phyloP scores from a whole-genome alignment of 164 flowering plant genomes.

The Macadamia integrifolia region DNA sequence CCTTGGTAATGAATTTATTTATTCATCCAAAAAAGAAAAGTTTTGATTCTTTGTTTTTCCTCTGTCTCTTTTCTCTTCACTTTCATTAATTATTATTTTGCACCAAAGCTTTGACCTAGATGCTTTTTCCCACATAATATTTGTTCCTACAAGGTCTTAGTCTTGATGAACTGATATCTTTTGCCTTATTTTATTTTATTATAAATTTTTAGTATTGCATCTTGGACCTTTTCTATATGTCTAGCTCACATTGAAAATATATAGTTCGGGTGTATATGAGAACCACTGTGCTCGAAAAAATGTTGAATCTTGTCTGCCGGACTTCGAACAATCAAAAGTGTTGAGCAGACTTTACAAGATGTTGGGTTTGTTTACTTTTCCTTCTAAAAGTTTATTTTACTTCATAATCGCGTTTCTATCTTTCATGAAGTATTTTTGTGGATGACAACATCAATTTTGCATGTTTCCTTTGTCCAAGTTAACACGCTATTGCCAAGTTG shows the following conservation, averaged over 20 bases:
- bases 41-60: neutral
- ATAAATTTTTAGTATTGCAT: neutral
- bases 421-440: too few species aligned
- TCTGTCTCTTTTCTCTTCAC: neutral
- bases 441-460: too few species aligned
- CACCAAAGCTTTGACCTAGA: too few species aligned
- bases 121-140: neutral
- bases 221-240: neutral
- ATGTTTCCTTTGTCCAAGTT: too few species aligned
- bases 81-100: too few species aligned
- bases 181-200: too few species aligned
- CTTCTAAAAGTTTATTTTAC: neutral
- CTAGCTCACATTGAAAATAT: slow-evolving; percentile 10
- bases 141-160: too few species aligned
- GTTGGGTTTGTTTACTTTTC: slow-evolving; percentile 53
- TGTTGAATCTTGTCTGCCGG: slow-evolving; percentile 88
- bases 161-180: neutral
- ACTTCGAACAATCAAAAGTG: slow-evolving; percentile 80
- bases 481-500: too few species aligned
- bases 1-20: too few species aligned
- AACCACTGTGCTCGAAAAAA: slow-evolving; percentile 81
- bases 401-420: neutral
- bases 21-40: too few species aligned
- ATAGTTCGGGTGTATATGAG: slow-evolving; percentile 83
- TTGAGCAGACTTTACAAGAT: slow-evolving; percentile 88